Conservation (phyloP, 305 asterid genomes). For the Fraxinus ornus region DNA sequence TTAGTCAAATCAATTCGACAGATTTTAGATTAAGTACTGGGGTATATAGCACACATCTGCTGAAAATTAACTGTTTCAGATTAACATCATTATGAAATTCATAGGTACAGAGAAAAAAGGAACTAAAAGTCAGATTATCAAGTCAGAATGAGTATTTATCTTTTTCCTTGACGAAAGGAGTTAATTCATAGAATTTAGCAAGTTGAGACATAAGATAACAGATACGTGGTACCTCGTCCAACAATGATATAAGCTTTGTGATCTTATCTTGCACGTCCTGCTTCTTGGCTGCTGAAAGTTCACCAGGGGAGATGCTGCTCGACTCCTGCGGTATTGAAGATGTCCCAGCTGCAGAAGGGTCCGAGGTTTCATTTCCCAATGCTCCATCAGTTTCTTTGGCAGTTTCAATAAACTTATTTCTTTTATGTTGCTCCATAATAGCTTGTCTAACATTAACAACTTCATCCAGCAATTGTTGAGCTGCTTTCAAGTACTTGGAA, state of each 20-base stretch:
- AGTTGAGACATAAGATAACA: too few relatives aligned
- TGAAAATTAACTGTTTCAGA: neutral
- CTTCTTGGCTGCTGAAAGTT: slow-evolving; percentile 67
- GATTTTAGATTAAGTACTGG: neutral
- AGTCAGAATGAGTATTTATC: neutral
- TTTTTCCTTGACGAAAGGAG: neutral
- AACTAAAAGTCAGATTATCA: neutral
- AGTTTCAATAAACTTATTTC: slow-evolving; percentile 29
- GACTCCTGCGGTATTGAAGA: slow-evolving; percentile 41
- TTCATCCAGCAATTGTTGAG: slow-evolving; percentile 73
- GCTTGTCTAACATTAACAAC: slow-evolving; percentile 74
- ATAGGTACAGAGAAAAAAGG: neutral
- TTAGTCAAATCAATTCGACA: neutral
- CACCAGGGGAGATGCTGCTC: slow-evolving; percentile 28
- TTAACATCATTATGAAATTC: neutral
- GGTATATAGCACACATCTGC: neutral
- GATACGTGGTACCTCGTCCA: slow-evolving; percentile 60
- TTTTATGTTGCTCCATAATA: slow-evolving; percentile 42
- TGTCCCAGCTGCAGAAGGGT: slow-evolving; percentile 41
- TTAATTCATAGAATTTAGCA: too few relatives aligned
- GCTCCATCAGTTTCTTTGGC: slow-evolving; percentile 36
- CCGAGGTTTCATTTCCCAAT: slow-evolving; percentile 34
- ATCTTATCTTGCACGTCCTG: slow-evolving; percentile 69
- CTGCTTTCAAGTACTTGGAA: slow-evolving; percentile 77
- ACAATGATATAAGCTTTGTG: slow-evolving; percentile 72